phyloP scores from a whole-genome alignment of 208 protist species.

The Herpetomonas tarakana region DNA sequence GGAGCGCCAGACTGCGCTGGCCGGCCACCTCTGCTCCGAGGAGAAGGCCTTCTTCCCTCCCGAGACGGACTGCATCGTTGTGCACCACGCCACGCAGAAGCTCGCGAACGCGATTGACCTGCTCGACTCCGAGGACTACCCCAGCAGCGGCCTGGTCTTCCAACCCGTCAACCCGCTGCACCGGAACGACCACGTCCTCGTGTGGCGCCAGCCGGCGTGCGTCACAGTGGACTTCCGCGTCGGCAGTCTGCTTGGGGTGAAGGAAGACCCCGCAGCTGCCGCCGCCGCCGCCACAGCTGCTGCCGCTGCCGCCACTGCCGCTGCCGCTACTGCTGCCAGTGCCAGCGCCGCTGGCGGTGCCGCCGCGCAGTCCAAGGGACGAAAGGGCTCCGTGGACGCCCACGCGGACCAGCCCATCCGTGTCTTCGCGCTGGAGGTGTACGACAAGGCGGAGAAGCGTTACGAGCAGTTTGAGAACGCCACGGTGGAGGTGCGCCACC shows the following conservation, averaged over 20 bases:
- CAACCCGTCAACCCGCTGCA: constrained; percentile 46
- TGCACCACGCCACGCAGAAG: constrained; percentile 53
- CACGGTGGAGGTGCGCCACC: constrained; percentile 61
- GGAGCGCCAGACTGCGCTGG: constrained; percentile 57
- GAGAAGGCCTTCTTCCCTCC: constrained; percentile 31
- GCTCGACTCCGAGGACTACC: constrained; percentile 63
- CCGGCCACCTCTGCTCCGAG: constrained; percentile 44
- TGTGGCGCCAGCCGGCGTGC: constrained; percentile 66
- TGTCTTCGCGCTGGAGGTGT: constrained; percentile 75
- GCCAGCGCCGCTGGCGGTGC: constrained; percentile 3
- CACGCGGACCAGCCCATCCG: constrained; percentile 27
- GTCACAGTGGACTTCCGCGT: constrained; percentile 81
- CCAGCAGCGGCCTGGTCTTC: constrained; percentile 73
- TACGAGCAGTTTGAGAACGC: constrained; percentile 73
- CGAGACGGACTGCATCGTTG: constrained; percentile 57
- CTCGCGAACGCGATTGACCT: constrained; percentile 44
- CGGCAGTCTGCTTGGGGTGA: constrained; percentile 27
- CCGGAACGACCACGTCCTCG: constrained; percentile 51
- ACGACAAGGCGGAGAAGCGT: constrained; percentile 76
- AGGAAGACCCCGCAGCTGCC: constrained; percentile 9
- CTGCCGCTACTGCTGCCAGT: constrained; percentile 7
- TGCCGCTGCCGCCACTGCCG: constrained; percentile 1
- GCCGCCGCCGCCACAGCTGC: constrained; percentile 6
- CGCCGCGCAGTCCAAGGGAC: constrained; percentile 1
- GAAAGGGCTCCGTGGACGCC: not conserved